Evolutionary conservation across 164 flowering plant species (phyloP).

Genomic region (Tetracentron sinense): DNA sequence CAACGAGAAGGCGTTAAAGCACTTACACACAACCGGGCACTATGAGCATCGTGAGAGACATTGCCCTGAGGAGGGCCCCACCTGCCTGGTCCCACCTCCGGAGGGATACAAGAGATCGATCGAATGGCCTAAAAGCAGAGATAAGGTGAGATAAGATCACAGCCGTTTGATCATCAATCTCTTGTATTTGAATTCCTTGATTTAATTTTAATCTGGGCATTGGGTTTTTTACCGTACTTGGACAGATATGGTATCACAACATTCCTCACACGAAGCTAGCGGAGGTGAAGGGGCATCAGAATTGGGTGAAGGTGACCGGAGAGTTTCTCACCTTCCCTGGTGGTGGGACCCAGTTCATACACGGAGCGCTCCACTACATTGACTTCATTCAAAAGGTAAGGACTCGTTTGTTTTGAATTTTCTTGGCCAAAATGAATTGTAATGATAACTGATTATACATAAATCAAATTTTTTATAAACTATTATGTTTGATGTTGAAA

Average conservation of each 20-base stretch:
- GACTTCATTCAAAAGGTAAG: slow-evolving; percentile 68
- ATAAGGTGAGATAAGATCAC: slow-evolving; percentile 44
- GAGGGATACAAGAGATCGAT: slow-evolving; percentile 60
- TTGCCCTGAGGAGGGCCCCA: slow-evolving; percentile 76
- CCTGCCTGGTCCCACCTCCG: slow-evolving; percentile 72
- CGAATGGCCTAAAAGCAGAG: slow-evolving; percentile 83
- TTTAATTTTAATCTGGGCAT: not conserved
- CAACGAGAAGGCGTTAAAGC: slow-evolving; percentile 57
- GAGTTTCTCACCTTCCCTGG: slow-evolving; percentile 91
- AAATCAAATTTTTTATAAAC: too few species aligned
- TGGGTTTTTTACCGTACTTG: not conserved
- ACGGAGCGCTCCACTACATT: slow-evolving; percentile 90
- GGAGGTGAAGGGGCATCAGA: slow-evolving; percentile 85
- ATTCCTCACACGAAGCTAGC: slow-evolving; percentile 84
- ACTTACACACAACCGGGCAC: slow-evolving; percentile 44
- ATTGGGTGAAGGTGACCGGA: slow-evolving; percentile 90
- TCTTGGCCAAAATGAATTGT: too few species aligned
- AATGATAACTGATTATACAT: too few species aligned
- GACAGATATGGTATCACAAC: slow-evolving; percentile 91
- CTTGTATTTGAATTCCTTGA: not conserved
- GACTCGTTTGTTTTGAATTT: not conserved
- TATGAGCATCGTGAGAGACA: slow-evolving; percentile 90
- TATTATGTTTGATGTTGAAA: too few species aligned
- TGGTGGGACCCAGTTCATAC: slow-evolving; percentile 98
- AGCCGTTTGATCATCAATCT: not conserved